Percentiles rank a stretch among this genome's conserved stretches.
Conservation (phyloP, 345 rosid species). For the Clausena lansium region DNA sequence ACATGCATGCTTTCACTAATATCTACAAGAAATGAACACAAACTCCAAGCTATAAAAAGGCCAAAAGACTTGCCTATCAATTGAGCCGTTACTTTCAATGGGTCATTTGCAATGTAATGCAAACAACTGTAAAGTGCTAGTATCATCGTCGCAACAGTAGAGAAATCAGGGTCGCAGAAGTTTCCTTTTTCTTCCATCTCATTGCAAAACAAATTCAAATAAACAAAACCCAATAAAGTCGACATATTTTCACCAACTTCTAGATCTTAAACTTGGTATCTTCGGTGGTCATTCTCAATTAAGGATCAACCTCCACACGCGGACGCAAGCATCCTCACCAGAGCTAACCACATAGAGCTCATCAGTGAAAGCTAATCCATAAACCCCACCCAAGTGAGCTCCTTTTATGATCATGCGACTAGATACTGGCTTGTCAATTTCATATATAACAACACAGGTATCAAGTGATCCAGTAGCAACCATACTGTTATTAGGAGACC, state of each 20-base stretch:
- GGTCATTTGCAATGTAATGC: not conserved
- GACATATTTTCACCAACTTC: not conserved
- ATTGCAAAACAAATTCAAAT: constrained; percentile 9
- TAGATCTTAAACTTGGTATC: not conserved
- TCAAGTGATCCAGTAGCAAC: constrained; percentile 90
- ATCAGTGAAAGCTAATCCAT: constrained; percentile 75
- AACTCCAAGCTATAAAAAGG: not conserved
- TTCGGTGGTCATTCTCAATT: constrained; percentile 25
- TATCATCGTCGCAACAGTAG: not conserved
- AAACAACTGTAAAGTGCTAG: not conserved
- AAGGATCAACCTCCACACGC: constrained; percentile 58
- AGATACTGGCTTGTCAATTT: constrained; percentile 72
- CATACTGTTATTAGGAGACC: constrained; percentile 77
- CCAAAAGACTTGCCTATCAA: not conserved
- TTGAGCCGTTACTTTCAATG: not conserved
- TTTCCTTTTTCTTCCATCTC: not conserved
- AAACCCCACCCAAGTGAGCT: constrained; percentile 90
- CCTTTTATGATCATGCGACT: constrained; percentile 71
- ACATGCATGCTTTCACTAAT: not conserved
- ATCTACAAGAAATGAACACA: not conserved
- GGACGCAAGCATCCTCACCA: constrained; percentile 94
- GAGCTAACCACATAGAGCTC: constrained; percentile 64
- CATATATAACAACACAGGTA: constrained; percentile 72
- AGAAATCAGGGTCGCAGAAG: not conserved
- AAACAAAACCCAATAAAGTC: constrained; percentile 2